Evolutionary conservation across 169 alveolate genomes (phyloP).

Genomic region (Plasmodium falciparum): DNA sequence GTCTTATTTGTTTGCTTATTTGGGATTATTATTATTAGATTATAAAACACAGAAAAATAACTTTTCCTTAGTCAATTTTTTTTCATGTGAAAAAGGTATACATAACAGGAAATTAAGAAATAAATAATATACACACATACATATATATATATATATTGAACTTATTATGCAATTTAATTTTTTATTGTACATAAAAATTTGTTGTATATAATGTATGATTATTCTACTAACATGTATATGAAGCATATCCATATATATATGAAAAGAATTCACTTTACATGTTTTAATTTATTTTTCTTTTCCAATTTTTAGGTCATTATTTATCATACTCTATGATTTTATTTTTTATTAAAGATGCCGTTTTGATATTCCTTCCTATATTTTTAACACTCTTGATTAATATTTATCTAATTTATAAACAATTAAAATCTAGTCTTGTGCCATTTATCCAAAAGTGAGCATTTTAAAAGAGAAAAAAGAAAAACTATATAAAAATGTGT

Average conservation of each 20-base stretch:
- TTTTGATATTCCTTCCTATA: constrained; percentile 58
- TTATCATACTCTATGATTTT: constrained; percentile 64
- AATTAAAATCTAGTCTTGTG: constrained; percentile 13
- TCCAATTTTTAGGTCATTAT: constrained; percentile 40
- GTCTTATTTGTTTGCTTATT: constrained; percentile 37
- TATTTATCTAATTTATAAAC: constrained; percentile 50
- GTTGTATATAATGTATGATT: too few species aligned
- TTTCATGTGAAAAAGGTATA: constrained; percentile 70
- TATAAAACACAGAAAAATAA: constrained; percentile 61
- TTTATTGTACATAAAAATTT: too few species aligned
- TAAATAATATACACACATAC: background rate
- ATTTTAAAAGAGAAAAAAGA: background rate
- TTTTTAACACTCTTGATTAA: constrained; percentile 67
- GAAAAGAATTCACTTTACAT: background rate
- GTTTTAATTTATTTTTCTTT: background rate
- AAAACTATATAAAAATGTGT: background rate
- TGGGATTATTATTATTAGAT: constrained; percentile 35
- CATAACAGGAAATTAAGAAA: background rate
- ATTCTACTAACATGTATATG: background rate
- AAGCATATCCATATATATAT: background rate
- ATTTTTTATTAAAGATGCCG: constrained; percentile 68
- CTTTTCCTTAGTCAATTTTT: constrained; percentile 47
- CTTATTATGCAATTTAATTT: too few species aligned
- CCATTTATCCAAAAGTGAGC: constrained; percentile 44
- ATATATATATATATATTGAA: constrained; percentile 7